Percentiles rank a stretch among this genome's conserved stretches.
phyloP scores from a whole-genome alignment of 1,284 basidiomycete species.

The Papiliotrema nemorosa region DNA sequence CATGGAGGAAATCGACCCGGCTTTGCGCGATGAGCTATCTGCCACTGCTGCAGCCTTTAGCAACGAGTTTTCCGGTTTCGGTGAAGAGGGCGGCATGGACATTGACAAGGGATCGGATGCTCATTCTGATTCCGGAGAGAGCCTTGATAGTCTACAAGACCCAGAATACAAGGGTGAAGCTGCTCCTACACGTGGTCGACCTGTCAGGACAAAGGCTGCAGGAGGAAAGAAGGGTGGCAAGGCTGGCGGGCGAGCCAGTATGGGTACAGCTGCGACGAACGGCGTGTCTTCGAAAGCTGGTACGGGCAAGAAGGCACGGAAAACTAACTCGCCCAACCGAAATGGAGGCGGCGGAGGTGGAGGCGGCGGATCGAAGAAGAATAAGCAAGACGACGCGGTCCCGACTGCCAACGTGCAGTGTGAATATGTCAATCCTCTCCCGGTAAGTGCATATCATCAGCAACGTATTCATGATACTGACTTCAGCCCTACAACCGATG shows the following conservation, averaged over 20 bases:
- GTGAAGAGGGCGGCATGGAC: neutral
- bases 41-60: neutral
- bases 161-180: constrained; percentile 11
- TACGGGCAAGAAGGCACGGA: constrained; percentile 2
- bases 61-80: too few relatives aligned
- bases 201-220: constrained; percentile 3
- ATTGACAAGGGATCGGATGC: constrained; percentile 3
- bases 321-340: constrained; percentile 7
- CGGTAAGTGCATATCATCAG: constrained; percentile 19
- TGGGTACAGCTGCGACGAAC: neutral
- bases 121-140: neutral
- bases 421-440: constrained; percentile 44
- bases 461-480: neutral
- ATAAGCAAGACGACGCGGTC: neutral
- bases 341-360: constrained; percentile 3
- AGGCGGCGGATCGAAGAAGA: constrained; percentile 1
- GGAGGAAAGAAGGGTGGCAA: constrained; percentile 3
- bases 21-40: constrained; percentile 3
- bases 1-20: constrained; percentile 22
- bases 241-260: constrained; percentile 5
- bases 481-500: constrained; percentile 44
- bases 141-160: constrained; percentile 11
- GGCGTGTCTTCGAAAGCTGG: neutral
- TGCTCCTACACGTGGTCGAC: neutral
- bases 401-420: constrained; percentile 37